Evolutionary conservation across 1,139 yeast species (phyloP).

Genomic region (Magnusiomyces magnusii): DNA sequence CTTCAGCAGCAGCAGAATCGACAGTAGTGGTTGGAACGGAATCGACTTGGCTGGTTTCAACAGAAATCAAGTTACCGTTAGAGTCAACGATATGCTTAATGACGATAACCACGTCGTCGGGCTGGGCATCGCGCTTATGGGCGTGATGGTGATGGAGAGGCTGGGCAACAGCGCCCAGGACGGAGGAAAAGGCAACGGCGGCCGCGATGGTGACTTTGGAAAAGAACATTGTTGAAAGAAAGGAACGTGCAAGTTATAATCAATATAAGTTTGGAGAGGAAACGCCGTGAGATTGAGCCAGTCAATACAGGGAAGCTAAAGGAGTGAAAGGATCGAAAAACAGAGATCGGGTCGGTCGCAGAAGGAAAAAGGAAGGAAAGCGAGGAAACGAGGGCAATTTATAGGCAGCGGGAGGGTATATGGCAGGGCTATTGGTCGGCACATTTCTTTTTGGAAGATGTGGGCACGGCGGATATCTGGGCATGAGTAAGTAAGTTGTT

Average conservation of each 20-base stretch:
- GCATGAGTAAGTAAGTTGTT: too few relatives aligned
- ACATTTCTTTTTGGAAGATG: too few relatives aligned
- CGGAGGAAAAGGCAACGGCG: constrained; percentile 21
- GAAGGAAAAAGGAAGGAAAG: too few relatives aligned
- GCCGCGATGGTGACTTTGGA: constrained; percentile 18
- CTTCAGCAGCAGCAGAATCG: constrained; percentile 10
- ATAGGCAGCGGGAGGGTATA: too few relatives aligned
- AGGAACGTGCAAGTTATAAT: not conserved
- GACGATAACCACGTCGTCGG: constrained; percentile 28
- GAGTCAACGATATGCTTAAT: constrained; percentile 34
- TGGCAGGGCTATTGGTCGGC: too few relatives aligned
- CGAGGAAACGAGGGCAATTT: too few relatives aligned
- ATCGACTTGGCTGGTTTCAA: constrained; percentile 22
- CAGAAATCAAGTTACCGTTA: constrained; percentile 31
- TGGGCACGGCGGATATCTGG: too few relatives aligned
- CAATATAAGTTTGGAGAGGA: not conserved
- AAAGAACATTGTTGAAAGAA: constrained; percentile 8
- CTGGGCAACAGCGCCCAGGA: constrained; percentile 29
- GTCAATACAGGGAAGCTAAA: not conserved
- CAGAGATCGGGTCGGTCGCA: too few relatives aligned
- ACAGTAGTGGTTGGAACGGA: constrained; percentile 19
- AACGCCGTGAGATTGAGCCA: too few relatives aligned
- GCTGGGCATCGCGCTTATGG: constrained; percentile 32
- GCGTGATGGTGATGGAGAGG: constrained; percentile 35
- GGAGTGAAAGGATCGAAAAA: not conserved